A percentile compares a stretch with the other conserved stretches of the same genome.
Evolutionary conservation across 1,284 basidiomycete genomes (phyloP).

Genomic region (Cystobasidium slooffiae): DNA sequence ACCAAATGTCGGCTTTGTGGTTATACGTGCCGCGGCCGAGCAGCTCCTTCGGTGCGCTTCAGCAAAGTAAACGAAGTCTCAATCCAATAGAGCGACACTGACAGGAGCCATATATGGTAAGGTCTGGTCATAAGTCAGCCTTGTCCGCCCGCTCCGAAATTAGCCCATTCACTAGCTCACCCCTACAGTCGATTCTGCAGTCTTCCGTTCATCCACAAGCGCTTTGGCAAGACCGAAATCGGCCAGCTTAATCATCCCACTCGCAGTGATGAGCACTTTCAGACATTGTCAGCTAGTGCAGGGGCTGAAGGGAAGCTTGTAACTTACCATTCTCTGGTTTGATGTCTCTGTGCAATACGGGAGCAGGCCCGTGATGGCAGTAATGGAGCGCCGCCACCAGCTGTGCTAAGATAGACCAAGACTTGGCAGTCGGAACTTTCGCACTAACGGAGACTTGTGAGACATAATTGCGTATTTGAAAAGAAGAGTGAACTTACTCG

Average conservation of each 20-base stretch:
- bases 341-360: conserved; percentile 8
- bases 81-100: no score
- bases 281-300: no score
- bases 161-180: no score
- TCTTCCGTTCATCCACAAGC: background rate
- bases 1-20: background rate
- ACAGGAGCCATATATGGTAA: no score
- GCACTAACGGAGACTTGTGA: no score
- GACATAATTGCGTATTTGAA: no score
- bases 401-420: conserved; percentile 12
- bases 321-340: conserved; percentile 24
- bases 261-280: background rate
- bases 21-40: background rate
- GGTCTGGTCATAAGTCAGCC: no score
- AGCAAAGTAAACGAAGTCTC: background rate
- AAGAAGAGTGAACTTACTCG: no score
- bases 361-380: conserved; percentile 1
- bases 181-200: background rate
- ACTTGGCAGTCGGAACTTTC: conserved; percentile 5
- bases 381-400: conserved; percentile 1
- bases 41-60: background rate
- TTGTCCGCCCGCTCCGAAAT: no score
- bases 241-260: background rate
- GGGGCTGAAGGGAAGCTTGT: conserved; percentile 4
- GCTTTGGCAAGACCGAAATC: background rate